A percentile compares a stretch with the other conserved stretches of the same genome.
Conservation (phyloP, 129 eudicot species). For the Apium graveolens region DNA sequence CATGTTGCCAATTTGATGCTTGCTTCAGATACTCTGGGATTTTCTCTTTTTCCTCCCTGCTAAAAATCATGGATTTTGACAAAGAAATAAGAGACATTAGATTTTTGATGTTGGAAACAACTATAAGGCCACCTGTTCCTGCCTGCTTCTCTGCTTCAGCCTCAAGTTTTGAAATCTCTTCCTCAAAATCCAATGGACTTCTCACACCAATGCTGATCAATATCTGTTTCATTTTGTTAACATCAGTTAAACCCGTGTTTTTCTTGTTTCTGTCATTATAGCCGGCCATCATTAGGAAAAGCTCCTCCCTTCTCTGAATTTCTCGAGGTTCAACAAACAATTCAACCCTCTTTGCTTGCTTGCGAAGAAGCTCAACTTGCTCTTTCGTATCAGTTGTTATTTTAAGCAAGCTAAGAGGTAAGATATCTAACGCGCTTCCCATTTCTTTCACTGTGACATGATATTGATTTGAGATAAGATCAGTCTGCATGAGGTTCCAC, state of each 20-base stretch:
- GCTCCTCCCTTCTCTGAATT: conserved; percentile 48
- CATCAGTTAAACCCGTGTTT: conserved; percentile 39
- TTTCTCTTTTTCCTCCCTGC: conserved; percentile 28
- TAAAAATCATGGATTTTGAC: conserved; percentile 47
- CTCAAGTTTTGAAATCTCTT: conserved; percentile 72
- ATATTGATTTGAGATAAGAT: conserved; percentile 50
- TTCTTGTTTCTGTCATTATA: conserved; percentile 30
- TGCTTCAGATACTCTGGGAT: conserved; percentile 28
- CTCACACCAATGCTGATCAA: conserved; percentile 48
- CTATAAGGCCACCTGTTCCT: conserved; percentile 86
- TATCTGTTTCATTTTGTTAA: conserved; percentile 34
- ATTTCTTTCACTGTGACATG: conserved; percentile 47
- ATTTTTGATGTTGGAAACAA: conserved; percentile 68
- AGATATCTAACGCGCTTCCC: conserved; percentile 56
- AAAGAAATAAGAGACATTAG: conserved; percentile 62
- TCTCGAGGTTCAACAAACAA: conserved; percentile 48
- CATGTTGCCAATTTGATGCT: conserved; percentile 20
- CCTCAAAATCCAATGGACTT: conserved; percentile 48
- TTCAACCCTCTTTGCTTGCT: conserved; percentile 65
- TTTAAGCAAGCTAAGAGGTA: conserved; percentile 63
- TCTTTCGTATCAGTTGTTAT: conserved; percentile 57
- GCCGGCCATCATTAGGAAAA: conserved; percentile 47
- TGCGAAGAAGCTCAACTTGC: conserved; percentile 85
- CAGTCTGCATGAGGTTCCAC: conserved; percentile 66
- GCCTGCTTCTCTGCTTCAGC: conserved; percentile 73